phyloP scores from a whole-genome alignment of 169 alveolate genomes.

The Miamiensis avidus region DNA sequence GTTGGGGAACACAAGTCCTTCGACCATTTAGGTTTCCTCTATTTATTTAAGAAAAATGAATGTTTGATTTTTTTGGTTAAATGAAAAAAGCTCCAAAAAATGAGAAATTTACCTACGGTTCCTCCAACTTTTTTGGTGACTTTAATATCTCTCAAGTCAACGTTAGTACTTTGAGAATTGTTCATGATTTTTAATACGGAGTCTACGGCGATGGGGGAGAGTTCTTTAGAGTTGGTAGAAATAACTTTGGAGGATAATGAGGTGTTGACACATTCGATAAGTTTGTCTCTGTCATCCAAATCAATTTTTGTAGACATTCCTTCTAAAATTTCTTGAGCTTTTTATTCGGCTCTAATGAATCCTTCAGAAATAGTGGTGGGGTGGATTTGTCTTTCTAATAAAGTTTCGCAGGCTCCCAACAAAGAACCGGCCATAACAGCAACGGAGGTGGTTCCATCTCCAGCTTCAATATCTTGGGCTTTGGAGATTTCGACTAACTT shows the following conservation, averaged over 20 bases:
- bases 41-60: too few species aligned
- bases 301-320: slow-evolving; percentile 93
- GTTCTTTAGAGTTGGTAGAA: slow-evolving; percentile 93
- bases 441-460: slow-evolving; percentile 99
- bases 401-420: slow-evolving; percentile 93
- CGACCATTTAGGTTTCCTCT: slow-evolving; percentile 98
- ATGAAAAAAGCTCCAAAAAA: too few species aligned
- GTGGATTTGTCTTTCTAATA: slow-evolving; percentile 96
- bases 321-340: slow-evolving; percentile 92
- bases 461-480: slow-evolving; percentile 99
- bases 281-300: slow-evolving; percentile 92
- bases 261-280: slow-evolving; percentile 95
- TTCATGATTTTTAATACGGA: slow-evolving; percentile 91
- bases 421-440: slow-evolving; percentile 99
- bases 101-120: slow-evolving; percentile 74
- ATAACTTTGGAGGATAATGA: slow-evolving; percentile 98
- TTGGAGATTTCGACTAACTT: slow-evolving; percentile 95
- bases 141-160: slow-evolving; percentile 82
- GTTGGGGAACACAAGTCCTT: slow-evolving; percentile 97
- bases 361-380: slow-evolving; percentile 98
- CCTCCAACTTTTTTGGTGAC: slow-evolving; percentile 96
- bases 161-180: slow-evolving; percentile 56
- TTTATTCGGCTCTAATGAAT: slow-evolving; percentile 88
- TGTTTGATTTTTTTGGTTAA: slow-evolving; percentile 82
- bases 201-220: slow-evolving; percentile 99